Conservation (phyloP, 1,284 basidiomycete species). For the Fomitopsis schrenkii region DNA sequence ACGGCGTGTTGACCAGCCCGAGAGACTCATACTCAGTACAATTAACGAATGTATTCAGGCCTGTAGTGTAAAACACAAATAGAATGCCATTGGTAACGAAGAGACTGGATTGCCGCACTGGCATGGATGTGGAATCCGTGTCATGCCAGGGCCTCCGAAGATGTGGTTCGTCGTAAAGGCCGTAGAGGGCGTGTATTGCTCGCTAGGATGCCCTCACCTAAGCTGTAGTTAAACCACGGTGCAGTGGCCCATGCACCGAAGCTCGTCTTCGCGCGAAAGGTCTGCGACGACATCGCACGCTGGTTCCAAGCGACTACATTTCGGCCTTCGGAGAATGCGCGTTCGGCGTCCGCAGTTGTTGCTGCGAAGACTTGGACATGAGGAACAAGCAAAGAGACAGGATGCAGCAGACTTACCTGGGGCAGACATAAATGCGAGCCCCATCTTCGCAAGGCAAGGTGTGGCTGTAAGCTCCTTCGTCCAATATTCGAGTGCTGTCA, state of each 20-base stretch:
- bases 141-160: not conserved
- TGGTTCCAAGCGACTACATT: not conserved
- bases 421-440: no score
- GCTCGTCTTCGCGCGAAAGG: not conserved
- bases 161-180: not conserved
- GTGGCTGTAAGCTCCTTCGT: no score
- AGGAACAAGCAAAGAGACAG: no score
- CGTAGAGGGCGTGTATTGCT: not conserved
- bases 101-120: no score
- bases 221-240: not conserved
- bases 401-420: no score
- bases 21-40: no score
- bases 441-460: no score
- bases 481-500: no score
- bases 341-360: not conserved
- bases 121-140: not conserved
- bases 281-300: not conserved
- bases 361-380: not conserved
- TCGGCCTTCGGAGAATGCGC: not conserved
- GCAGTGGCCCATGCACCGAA: not conserved
- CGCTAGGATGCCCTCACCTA: not conserved
- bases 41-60: no score
- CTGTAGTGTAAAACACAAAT: no score
- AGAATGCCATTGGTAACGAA: no score
- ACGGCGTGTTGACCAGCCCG: no score